Base-by-base conservation (phyloP, 345 rosid species). In the Camelina neglecta region DNA sequence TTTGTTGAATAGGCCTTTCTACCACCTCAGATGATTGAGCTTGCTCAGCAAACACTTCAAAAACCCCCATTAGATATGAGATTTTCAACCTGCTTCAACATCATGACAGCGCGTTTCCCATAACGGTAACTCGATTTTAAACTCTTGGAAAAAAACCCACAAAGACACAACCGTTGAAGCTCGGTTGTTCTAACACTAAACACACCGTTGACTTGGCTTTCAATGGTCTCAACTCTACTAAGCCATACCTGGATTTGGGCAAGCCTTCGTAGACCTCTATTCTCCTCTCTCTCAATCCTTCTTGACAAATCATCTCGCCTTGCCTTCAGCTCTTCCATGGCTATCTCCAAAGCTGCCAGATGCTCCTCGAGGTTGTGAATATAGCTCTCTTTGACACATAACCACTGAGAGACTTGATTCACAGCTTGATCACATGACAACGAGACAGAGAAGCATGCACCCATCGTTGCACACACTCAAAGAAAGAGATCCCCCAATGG, bases 381-480 rank as follows among this genome's bases (percentile, higher is more conserved):
- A 6, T 65, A 65, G 29, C 29, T 49, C 5, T 8, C 7, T 2
- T 23, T 29, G 3, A 65, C 11, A 16, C 57, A 48, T 1, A 48
- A 31, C 23, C 26, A 48, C 6, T 65, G 69, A 47, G 57, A 47
- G 29, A 48, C 31, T 15, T 65, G 57, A 31, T 23, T 23, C 24
- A 23, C 24, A 23, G 24, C 36, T 48, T 49, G 26, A 48, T 65
- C 42, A 65, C 69, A 65, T 16, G 69, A 2, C 57, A 65, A 16
- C 6, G 69, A 65, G 29, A 48, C 31, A 65, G 69, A 65, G 57
- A 16, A 18, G 33, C 57, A 48, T 18, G 57, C 44, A 29, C 69
- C 69, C 69, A 65, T 65, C 16, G 11, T 57, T 29, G 44, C 29
- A 29, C 10, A 47, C 2, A 23, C 8, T 4, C 12, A 1, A 1